Evolutionary conservation across 2,329 filamentous ascomycete genomes (phyloP).

Genomic region (Penicillium sp.): DNA sequence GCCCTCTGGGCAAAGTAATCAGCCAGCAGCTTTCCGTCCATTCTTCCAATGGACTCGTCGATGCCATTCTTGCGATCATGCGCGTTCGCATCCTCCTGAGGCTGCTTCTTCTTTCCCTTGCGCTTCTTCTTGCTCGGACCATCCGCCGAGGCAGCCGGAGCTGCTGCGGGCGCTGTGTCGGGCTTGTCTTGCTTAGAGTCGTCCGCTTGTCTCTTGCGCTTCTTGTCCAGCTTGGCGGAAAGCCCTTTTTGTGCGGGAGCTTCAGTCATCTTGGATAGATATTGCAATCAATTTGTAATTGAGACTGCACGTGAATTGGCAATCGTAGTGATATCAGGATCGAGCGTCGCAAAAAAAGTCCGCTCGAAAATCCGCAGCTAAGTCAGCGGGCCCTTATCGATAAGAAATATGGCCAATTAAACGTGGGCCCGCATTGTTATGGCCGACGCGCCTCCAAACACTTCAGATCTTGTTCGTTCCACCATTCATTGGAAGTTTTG

Average conservation of each 20-base stretch:
- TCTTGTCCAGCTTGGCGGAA: constrained; percentile 39
- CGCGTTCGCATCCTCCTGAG: constrained; percentile 29
- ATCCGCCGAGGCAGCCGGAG: constrained; percentile 21
- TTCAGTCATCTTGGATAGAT: constrained; percentile 20
- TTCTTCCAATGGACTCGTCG: constrained; percentile 75
- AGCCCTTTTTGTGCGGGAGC: constrained; percentile 24
- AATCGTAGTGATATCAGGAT: neutral
- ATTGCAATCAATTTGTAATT: neutral
- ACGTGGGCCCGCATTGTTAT: constrained; percentile 4
- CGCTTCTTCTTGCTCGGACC: constrained; percentile 36
- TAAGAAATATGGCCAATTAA: constrained; percentile 27
- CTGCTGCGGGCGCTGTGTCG: constrained; percentile 17
- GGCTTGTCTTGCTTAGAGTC: constrained; percentile 30
- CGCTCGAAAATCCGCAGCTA: constrained; percentile 17
- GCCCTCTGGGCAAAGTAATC: constrained; percentile 82
- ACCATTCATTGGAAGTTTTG: neutral
- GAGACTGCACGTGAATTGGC: neutral
- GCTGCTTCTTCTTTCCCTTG: constrained; percentile 28
- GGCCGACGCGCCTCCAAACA: constrained; percentile 18
- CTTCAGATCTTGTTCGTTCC: neutral
- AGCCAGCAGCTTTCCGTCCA: constrained; percentile 79
- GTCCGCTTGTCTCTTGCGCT: constrained; percentile 42
- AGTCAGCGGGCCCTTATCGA: constrained; percentile 36
- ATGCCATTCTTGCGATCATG: constrained; percentile 68
- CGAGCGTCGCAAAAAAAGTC: constrained; percentile 8